Percentiles rank a stretch among this genome's conserved stretches.
These are phyloP conservation scores for Straminergon stramineum DNA, from an alignment of 225 moss, liverwort and hornwort species.

Conservation along the genomic window DNA sequence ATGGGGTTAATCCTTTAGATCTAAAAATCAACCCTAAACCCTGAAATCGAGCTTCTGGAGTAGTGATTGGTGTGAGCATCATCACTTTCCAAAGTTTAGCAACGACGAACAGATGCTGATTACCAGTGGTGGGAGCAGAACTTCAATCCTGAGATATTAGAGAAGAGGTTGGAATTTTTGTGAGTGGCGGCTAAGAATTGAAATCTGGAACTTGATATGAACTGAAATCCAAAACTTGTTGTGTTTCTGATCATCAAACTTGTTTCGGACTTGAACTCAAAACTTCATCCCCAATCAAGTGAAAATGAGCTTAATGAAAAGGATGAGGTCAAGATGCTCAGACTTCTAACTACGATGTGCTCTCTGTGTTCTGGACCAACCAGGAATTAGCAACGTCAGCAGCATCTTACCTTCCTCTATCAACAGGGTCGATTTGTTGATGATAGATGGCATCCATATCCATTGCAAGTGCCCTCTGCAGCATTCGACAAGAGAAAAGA, in stretches of 20 bases:
- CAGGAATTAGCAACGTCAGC: not conserved
- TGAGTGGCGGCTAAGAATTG: not conserved
- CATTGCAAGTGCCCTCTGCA: conserved; percentile 67
- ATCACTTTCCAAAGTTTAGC: not conserved
- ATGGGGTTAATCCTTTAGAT: too few species aligned
- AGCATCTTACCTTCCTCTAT: conserved; percentile 42
- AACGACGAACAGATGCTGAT: not conserved
- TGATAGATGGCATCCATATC: conserved; percentile 86
- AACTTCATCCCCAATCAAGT: not conserved
- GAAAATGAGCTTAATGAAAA: too few species aligned
- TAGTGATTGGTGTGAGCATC: fast-evolving
- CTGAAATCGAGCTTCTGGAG: fast-evolving
- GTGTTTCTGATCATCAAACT: fast-evolving
- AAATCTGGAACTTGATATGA: not conserved
- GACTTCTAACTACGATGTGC: too few species aligned
- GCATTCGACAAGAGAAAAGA: not conserved
- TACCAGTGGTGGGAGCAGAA: not conserved
- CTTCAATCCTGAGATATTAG: not conserved
- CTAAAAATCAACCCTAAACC: too few species aligned
- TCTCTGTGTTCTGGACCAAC: not conserved
- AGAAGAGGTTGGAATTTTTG: not conserved
- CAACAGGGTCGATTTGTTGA: conserved; percentile 48
- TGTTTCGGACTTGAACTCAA: not conserved
- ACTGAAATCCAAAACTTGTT: too few species aligned
- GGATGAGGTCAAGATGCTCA: not conserved